Base-by-base conservation (phyloP, 768 basidiomycete species). In the Termitomyces heimii region DNA sequence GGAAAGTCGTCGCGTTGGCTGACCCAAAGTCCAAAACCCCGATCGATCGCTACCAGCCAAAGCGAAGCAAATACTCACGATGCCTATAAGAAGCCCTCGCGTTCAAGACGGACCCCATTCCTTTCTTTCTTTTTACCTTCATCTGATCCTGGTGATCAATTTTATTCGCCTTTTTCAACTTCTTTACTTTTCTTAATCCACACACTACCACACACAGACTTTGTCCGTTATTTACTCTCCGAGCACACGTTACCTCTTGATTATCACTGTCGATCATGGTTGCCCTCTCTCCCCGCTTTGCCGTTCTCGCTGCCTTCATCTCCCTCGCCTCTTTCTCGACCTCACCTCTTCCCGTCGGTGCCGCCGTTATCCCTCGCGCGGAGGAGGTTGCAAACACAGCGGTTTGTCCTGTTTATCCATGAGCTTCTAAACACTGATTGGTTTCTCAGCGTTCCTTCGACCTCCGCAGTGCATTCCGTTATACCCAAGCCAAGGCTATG, bases 121-220 rank as follows among this genome's bases (percentile, higher is more conserved):
- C 59, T 63, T 64, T 68, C 71, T 72, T 68, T 62, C 68, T 68
- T 70, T 70, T 63, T 66, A 67, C 70, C 65, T 67, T 64, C 69
- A 69, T 67, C 71, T 66, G 82, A 75, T 83, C 83, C 83, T 65
- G 82, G 83, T 73, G 83, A 77, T 83, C 80, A 60, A 56, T 62
- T 63, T 58, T 60, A 18, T 16, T 24, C 6, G 1, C 12, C 18
- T n/a, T 29, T 52, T 52, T 40, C 6, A 20, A 39, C 5, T 31
- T 47, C 24, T 58, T 64, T 62, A 39, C n/a, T 57, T 58, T 60
- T 50, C 20, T 62, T 66, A 40, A 43, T 55, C 68, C 58, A 64
- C 61, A 62, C 58, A 54, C 64, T 65, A 58, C 47, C 53, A 26
- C 49, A 65, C 70, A 65, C 63, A 59, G 65, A 66, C 43, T 58